These are phyloP conservation scores for Isabelozyma heimii DNA, from an alignment of 805 yeast genomes.

Conservation along the genomic window DNA sequence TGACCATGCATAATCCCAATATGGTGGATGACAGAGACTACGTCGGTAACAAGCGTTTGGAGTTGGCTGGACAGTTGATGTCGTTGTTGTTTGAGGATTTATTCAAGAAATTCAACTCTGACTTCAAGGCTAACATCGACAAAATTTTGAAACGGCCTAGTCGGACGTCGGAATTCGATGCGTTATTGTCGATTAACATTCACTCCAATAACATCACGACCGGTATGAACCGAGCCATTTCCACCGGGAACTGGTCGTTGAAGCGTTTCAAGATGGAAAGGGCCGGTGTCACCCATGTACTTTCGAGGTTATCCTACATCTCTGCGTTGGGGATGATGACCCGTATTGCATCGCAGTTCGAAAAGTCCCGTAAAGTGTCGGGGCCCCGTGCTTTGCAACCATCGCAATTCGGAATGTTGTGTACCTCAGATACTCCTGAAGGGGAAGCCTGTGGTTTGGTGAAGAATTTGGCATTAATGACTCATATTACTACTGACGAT, in stretches of 20 bases:
- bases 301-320: constrained; percentile 86
- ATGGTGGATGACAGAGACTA: constrained; percentile 99
- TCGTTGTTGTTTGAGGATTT: constrained; percentile 93
- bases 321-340: constrained; percentile 99
- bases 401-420: constrained; percentile 97
- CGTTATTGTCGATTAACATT: constrained; percentile 80
- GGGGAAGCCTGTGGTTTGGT: constrained; percentile 99
- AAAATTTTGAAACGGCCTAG: constrained; percentile 91
- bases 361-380: constrained; percentile 94
- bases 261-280: constrained; percentile 99
- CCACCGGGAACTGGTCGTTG: constrained; percentile 98
- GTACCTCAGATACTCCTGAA: constrained; percentile 98
- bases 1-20: constrained; percentile 91
- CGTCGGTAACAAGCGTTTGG: constrained; percentile 96
- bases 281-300: constrained; percentile 97
- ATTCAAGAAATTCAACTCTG: constrained; percentile 93
- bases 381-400: constrained; percentile 99
- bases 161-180: constrained; percentile 93
- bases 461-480: constrained; percentile 94
- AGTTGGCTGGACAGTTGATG: constrained; percentile 96
- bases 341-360: constrained; percentile 97
- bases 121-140: constrained; percentile 91
- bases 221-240: constrained; percentile 93
- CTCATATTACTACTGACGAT: constrained; percentile 97
- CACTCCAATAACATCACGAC: constrained; percentile 92